Evolutionary conservation across 306 rosid genomes (phyloP).

Genomic region (Trichosanthes truncata): DNA sequence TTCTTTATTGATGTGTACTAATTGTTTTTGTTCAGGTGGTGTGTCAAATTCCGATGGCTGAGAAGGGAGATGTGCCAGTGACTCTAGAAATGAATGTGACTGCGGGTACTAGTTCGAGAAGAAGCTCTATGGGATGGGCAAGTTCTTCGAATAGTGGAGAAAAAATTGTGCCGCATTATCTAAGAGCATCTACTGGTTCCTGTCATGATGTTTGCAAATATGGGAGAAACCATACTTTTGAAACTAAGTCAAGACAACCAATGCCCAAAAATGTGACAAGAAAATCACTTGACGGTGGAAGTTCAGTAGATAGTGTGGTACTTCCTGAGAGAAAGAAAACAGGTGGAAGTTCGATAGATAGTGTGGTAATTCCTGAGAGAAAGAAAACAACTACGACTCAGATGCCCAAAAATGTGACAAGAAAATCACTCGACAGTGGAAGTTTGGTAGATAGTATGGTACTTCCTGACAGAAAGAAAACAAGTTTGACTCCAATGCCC

Average conservation of each 20-base stretch:
- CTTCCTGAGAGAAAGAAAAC: not conserved
- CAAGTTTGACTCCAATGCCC: not conserved
- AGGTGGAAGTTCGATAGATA: conserved; percentile 17
- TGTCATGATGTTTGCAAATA: conserved; percentile 88
- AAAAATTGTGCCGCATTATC: conserved; percentile 46
- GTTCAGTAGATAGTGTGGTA: not conserved
- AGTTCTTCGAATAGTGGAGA: conserved; percentile 22
- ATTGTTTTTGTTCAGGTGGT: conserved; percentile 35
- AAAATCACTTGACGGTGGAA: not conserved
- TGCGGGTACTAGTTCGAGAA: conserved; percentile 23
- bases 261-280: conserved; percentile 6
- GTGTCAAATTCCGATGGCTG: conserved; percentile 33
- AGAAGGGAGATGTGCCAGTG: conserved; percentile 25
- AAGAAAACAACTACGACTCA: conserved; percentile 10
- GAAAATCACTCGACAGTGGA: conserved; percentile 19
- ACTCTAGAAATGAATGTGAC: conserved; percentile 20
- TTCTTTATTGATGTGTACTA: not conserved
- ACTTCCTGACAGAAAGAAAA: conserved; percentile 20
- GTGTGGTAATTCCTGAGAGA: conserved; percentile 18
- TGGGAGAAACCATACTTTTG: conserved; percentile 37
- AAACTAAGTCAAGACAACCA: conserved; percentile 31
- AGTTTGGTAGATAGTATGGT: conserved; percentile 19
- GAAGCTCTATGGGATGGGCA: conserved; percentile 43
- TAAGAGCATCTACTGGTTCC: conserved; percentile 74
- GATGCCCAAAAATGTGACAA: conserved; percentile 20